Evolutionary conservation across 108 stramenopile genomes (phyloP), one percentile per base, ranked within the genome.

Genomic region (Nitzschia palea): DNA sequence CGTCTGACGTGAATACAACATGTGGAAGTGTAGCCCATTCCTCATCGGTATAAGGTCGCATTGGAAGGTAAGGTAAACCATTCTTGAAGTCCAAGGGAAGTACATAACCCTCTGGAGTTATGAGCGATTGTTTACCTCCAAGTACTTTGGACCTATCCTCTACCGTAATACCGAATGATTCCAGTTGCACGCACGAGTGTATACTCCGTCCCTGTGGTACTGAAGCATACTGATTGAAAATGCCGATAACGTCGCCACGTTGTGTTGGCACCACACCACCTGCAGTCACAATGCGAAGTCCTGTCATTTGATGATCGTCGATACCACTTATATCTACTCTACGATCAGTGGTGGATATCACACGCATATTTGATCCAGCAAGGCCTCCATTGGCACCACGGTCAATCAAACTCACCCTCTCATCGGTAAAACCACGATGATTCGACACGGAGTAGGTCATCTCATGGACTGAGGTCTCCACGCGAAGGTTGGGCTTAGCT

Each of bases 301-400:
- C 3, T 1, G 47, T 35, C 8, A 80, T 0, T 17, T 59, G 18
- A 40, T 80, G 78, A 26, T 74, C 45, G 32, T 70, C 68, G 33
- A 80, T 58, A 28, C 78, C 78, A 33, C n/a, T 27, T 40, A 80
- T 32, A 68, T 59, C 35, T 1, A 74, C 61, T 15, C 12, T 3
- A 9, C 61, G 68, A 44, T 45, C 50, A 29, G 66, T 51, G 1
- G 52, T 18, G 8, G 10, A 15, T 14, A 73, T 55, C 3, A 62
- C 9, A 37, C 59, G 35, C 8, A 65, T 18, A 27, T 72, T 64
- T 17, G 12, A 15, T 8, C 71, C 71, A 14, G 44, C 65, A n/a
- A 78, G 15, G 0, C 70, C 56, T 28, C 77, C 77, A 34, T 78
- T 78, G 3, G 70, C 70, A 28, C 70, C 77, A 10, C 77, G 64